A percentile compares a stretch with the other conserved stretches of the same genome.
Evolutionary conservation across 169 alveolate genomes (phyloP).

Genomic region (Cyclospora cayetanensis): DNA sequence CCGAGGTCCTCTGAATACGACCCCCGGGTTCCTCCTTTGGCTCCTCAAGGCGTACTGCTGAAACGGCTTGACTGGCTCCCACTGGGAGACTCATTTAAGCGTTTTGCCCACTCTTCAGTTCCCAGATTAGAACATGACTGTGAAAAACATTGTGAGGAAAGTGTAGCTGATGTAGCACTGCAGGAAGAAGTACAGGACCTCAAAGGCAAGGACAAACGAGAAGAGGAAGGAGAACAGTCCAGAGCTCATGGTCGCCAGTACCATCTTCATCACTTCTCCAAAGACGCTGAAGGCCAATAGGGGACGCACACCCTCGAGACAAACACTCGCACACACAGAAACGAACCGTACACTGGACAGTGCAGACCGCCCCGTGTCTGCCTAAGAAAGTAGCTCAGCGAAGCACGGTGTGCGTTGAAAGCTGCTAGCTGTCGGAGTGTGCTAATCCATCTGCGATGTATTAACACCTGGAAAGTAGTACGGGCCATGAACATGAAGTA

Average conservation of each 20-base stretch:
- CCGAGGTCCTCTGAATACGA: too few relatives aligned
- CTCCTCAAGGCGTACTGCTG: too few relatives aligned
- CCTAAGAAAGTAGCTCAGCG: too few relatives aligned
- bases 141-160: constrained; percentile 88
- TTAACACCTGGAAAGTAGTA: constrained; percentile 86
- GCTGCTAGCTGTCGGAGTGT: too few relatives aligned
- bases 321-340: not conserved
- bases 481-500: constrained; percentile 90
- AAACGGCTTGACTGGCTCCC: too few relatives aligned
- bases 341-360: too few relatives aligned
- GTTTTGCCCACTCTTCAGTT: too few relatives aligned
- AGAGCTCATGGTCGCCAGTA: constrained; percentile 86
- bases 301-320: constrained; percentile 87
- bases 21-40: too few relatives aligned
- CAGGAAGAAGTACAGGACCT: constrained; percentile 87
- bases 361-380: too few relatives aligned
- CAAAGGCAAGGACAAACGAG: constrained; percentile 89
- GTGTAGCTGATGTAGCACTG: constrained; percentile 91
- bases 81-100: too few relatives aligned
- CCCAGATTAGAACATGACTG: constrained; percentile 85
- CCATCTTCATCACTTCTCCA: constrained; percentile 88
- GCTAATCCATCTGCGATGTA: too few relatives aligned
- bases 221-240: constrained; percentile 86
- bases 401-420: too few relatives aligned
- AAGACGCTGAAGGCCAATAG: constrained; percentile 88